These are phyloP conservation scores for Cystobasidiaceae sp. DNA, from an alignment of 1,284 basidiomycete species.

Conservation along the genomic window DNA sequence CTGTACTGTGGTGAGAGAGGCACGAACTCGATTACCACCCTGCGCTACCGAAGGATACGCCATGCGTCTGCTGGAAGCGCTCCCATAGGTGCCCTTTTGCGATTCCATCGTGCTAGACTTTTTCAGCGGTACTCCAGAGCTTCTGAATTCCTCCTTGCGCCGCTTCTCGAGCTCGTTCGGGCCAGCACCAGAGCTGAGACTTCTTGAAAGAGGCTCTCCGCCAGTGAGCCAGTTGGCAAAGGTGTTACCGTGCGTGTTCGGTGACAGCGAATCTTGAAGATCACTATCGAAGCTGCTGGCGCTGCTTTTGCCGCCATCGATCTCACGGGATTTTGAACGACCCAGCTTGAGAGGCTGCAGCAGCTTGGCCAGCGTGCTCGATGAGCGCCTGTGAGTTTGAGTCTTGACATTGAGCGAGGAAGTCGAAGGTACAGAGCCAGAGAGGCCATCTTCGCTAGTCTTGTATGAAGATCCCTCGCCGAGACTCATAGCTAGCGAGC, in stretches of 20 bases:
- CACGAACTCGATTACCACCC: conserved; percentile 7
- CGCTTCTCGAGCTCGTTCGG: background rate
- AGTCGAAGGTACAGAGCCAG: background rate
- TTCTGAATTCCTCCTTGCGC: conserved; percentile 3
- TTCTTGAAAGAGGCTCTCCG: conserved; percentile 15
- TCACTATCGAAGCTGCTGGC: conserved; percentile 1
- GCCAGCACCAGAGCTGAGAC: conserved; percentile 18
- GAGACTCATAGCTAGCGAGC: background rate
- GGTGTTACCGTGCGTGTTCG: background rate
- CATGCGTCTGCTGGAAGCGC: background rate
- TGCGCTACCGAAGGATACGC: conserved; percentile 25
- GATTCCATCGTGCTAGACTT: conserved; percentile 10
- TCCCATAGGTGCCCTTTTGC: background rate
- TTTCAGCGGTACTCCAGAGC: conserved; percentile 17
- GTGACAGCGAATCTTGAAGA: background rate
- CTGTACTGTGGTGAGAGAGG: background rate
- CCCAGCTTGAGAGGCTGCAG: conserved; percentile 26
- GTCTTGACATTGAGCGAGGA: background rate
- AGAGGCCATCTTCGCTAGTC: background rate
- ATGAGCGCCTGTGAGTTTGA: conserved; percentile 10
- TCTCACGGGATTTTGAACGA: conserved; percentile 16
- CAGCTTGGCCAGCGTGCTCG: conserved; percentile 18
- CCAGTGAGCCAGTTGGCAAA: conserved; percentile 2
- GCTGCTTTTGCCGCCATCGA: background rate
- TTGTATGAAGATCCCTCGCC: background rate